Conservation (phyloP, 257 asterid species). For the Scutellaria barbata region DNA sequence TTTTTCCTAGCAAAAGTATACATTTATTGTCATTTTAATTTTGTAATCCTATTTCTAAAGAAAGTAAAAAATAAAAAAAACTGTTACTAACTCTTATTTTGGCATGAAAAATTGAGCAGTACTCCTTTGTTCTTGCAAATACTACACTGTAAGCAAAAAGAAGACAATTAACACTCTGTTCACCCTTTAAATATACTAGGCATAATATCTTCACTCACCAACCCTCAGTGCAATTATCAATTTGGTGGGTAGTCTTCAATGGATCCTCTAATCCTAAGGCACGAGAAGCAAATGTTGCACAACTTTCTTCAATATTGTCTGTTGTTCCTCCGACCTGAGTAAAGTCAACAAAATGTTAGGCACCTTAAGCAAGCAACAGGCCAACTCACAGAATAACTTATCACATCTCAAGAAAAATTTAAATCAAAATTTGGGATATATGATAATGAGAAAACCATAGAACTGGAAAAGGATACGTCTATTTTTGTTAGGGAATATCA, state of each 20-base stretch:
- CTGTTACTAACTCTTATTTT: constrained; percentile 83
- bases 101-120: constrained; percentile 85
- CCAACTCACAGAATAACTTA: constrained; percentile 21
- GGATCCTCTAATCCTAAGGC: constrained; percentile 78
- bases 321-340: constrained; percentile 97
- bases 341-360: constrained; percentile 27
- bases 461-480: constrained; percentile 6
- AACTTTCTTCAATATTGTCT: constrained; percentile 90
- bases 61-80: constrained; percentile 18
- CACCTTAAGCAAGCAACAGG: constrained; percentile 25
- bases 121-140: constrained; percentile 84
- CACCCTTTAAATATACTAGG: constrained; percentile 20
- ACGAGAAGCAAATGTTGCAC: constrained; percentile 91
- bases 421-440: background rate
- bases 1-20: constrained; percentile 13
- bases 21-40: constrained; percentile 11
- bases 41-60: constrained; percentile 2
- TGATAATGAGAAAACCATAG: constrained; percentile 1
- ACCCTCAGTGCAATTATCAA: constrained; percentile 95
- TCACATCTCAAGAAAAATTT: constrained; percentile 11
- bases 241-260: constrained; percentile 93
- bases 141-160: constrained; percentile 66
- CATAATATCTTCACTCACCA: constrained; percentile 57
- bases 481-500: background rate
- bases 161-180: constrained; percentile 31